Evolutionary conservation across 345 rosid species (phyloP).

Genomic region (Boechera divaricarpa): DNA sequence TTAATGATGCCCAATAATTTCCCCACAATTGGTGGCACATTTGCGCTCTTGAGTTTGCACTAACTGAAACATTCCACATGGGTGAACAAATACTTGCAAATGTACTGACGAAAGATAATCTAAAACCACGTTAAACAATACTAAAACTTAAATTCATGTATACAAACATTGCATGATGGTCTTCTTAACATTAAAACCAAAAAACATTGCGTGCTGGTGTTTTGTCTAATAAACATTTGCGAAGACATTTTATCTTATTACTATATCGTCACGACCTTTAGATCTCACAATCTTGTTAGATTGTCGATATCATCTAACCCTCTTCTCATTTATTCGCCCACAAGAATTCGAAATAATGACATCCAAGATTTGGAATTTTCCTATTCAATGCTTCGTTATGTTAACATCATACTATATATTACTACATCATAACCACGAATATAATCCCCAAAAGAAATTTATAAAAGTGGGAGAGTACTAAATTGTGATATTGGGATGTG

Average conservation of each 20-base stretch:
- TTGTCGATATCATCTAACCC: constrained; percentile 31
- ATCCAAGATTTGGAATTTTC: constrained; percentile 26
- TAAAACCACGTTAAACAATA: background rate
- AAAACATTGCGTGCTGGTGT: background rate
- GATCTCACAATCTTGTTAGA: constrained; percentile 23
- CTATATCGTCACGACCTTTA: constrained; percentile 23
- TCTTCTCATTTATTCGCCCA: constrained; percentile 33
- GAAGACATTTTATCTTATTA: background rate
- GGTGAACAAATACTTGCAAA: constrained; percentile 21
- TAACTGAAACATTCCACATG: constrained; percentile 35
- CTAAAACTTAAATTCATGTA: constrained; percentile 4
- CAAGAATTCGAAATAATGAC: constrained; percentile 4
- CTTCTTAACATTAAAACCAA: background rate
- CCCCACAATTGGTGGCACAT: constrained; percentile 40
- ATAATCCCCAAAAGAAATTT: background rate
- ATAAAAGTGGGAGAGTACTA: constrained; percentile 13
- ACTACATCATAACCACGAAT: constrained; percentile 3
- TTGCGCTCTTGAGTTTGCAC: constrained; percentile 15
- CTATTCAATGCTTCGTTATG: constrained; percentile 29
- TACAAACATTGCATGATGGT: background rate
- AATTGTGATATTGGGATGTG: constrained; percentile 32
- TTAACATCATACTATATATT: constrained; percentile 15
- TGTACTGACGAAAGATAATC: background rate
- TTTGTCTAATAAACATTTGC: background rate
- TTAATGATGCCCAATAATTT: constrained; percentile 10